phyloP scores from a whole-genome alignment of 352 stramenopile species.

The Globisporangium sylvaticum region DNA sequence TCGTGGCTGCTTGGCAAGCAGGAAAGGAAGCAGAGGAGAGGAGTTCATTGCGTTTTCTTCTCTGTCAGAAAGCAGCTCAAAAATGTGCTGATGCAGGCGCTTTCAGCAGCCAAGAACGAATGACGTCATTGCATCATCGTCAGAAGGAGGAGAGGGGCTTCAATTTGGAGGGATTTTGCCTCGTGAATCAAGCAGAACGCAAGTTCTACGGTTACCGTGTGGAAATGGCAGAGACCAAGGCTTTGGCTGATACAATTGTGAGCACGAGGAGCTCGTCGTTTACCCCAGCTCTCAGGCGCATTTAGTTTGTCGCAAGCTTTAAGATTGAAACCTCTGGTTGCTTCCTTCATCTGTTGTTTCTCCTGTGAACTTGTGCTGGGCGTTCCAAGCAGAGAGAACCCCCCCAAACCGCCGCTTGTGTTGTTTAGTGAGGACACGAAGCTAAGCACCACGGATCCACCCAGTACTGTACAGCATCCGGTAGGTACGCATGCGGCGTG shows the following conservation, averaged over 20 bases:
- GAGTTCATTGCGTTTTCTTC: not conserved
- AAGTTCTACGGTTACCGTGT: not conserved
- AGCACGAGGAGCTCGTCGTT: not conserved
- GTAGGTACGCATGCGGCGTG: not conserved
- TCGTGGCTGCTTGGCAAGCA: not conserved
- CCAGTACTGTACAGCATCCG: not conserved
- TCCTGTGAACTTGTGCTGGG: not conserved
- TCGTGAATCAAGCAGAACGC: not conserved
- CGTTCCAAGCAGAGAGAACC: not conserved
- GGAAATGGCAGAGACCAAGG: not conserved
- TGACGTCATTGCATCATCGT: not conserved
- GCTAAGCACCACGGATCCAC: not conserved
- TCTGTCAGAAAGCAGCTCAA: not conserved
- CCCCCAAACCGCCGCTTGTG: not conserved
- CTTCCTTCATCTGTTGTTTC: not conserved
- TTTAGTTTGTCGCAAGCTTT: not conserved
- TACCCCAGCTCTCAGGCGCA: not conserved
- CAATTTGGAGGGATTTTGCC: not conserved
- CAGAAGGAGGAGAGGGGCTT: not conserved
- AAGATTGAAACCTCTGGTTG: not conserved
- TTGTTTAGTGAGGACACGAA: not conserved
- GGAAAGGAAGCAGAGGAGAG: not conserved
- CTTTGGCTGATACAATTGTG: not conserved
- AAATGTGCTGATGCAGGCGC: not conserved
- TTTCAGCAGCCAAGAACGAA: not conserved